Evolutionary conservation across 208 protist species (phyloP).

Genomic region (Porcisia hertigi): DNA sequence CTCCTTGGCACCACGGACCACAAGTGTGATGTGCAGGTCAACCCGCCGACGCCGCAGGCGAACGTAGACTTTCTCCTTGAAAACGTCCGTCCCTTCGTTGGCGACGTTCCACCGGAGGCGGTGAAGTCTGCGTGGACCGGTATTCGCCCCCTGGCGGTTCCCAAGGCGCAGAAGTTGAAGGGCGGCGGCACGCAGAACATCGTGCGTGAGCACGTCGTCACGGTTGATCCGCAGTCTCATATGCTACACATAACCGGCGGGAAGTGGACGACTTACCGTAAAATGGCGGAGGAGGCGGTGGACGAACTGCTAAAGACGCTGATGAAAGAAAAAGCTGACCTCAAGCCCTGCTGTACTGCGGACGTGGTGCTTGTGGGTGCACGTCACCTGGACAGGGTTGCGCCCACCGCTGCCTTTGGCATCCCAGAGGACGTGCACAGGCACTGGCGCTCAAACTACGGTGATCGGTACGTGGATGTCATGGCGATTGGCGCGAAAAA

Average conservation of each 20-base stretch:
- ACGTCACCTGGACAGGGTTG: constrained; percentile 47
- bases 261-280: constrained; percentile 97
- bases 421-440: constrained; percentile 71
- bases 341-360: constrained; percentile 70
- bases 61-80: constrained; percentile 92
- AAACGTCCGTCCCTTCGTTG: constrained; percentile 65
- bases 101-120: constrained; percentile 55
- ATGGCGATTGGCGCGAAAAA: constrained; percentile 41
- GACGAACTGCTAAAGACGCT: constrained; percentile 58
- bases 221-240: constrained; percentile 51
- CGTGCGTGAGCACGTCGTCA: constrained; percentile 93
- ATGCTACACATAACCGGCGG: constrained; percentile 92
- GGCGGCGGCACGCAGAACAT: constrained; percentile 72
- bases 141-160: constrained; percentile 80
- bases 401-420: constrained; percentile 15
- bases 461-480: constrained; percentile 59
- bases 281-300: constrained; percentile 93
- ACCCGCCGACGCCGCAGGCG: constrained; percentile 48
- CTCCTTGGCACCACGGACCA: constrained; percentile 95
- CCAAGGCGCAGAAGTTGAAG: constrained; percentile 21
- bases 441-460: constrained; percentile 72
- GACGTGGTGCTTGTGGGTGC: constrained; percentile 83
- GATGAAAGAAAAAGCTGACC: constrained; percentile 36
- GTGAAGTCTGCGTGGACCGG: constrained; percentile 86
- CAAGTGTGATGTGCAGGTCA: constrained; percentile 57